Base-by-base conservation (phyloP, 2,329 filamentous ascomycete species). In the Emergomyces africanus region DNA sequence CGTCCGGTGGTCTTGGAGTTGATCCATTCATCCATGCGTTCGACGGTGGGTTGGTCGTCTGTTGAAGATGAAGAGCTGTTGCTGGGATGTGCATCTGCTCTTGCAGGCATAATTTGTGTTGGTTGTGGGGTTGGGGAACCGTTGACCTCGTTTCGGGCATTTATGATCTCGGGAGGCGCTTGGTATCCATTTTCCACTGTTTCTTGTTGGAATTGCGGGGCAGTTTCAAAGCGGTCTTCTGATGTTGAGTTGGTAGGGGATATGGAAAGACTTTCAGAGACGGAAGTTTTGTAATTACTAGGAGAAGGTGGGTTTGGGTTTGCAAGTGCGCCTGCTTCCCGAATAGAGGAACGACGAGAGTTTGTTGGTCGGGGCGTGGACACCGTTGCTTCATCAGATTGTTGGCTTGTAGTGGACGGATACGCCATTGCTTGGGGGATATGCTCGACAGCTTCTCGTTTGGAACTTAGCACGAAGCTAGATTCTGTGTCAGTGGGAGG, bases 21-120 rank as follows among this genome's bases (percentile, higher is more conserved):
- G 37, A 77, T 73, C 74, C 74, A 77, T 25, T 65, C 62, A 37
- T 74, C 70, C n/a, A 74, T 62, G 41, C 72, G 59, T 20, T 44
- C 23, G 53, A 42, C 25, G 33, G 37, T 23, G 23, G 37, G 15
- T 44, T 55, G 35, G 25, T 42, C 53, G 25, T 44, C 25, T 6
- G 37, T 2, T 25, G 10, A 20, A 18, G 51, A 25, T 54, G 53
- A 25, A 23, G 53, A 6, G 15, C 25, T 30, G 39, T 25, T 44
- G 15, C 9, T 5, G 8, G 28, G 6, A n/a, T 20, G 30, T 14
- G 50, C n/a, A 54, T 30, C 18, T 39, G 33, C 33, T 3, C 10
- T 5, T 6, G 6, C 0, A 35, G 33, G 33, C 9, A 35, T 1
- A 37, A 33, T n/a, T 8, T 18, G 35, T 10, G 54, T 56, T 23